Conservation (phyloP, 192 early-diverging fungal species). For the Rhizoclosmatium sp. region DNA sequence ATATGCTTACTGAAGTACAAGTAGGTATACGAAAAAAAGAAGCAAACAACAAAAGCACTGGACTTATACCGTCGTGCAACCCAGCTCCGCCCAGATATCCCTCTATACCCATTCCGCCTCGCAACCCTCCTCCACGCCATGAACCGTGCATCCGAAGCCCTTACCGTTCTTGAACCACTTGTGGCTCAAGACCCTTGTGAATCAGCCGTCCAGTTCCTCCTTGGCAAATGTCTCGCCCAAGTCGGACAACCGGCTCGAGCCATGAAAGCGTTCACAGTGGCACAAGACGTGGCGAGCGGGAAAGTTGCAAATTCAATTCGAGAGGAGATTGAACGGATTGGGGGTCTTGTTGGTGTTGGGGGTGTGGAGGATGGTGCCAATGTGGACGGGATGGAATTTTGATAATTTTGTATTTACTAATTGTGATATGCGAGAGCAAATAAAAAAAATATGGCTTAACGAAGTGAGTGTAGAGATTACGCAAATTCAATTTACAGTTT, state of each 20-base stretch:
- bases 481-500: too few relatives aligned
- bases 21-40: constrained; percentile 52
- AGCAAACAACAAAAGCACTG: constrained; percentile 63
- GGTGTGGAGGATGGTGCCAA: not conserved
- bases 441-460: not conserved
- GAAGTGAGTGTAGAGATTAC: too few relatives aligned
- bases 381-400: not conserved
- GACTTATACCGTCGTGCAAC: constrained; percentile 68
- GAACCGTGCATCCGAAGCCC: constrained; percentile 66
- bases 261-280: constrained; percentile 65
- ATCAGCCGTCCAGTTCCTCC: constrained; percentile 67
- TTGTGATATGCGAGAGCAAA: not conserved
- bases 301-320: constrained; percentile 12
- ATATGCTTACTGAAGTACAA: constrained; percentile 5
- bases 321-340: constrained; percentile 37
- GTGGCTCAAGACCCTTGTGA: constrained; percentile 57
- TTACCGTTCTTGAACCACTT: constrained; percentile 68
- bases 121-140: constrained; percentile 71
- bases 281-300: constrained; percentile 57
- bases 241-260: constrained; percentile 62
- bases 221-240: constrained; percentile 64
- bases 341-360: not conserved
- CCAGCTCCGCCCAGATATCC: constrained; percentile 54
- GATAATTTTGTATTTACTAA: not conserved
- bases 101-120: constrained; percentile 72